Conservation (phyloP, 345 rosid genomes). For the Moricandia moricandioides region DNA sequence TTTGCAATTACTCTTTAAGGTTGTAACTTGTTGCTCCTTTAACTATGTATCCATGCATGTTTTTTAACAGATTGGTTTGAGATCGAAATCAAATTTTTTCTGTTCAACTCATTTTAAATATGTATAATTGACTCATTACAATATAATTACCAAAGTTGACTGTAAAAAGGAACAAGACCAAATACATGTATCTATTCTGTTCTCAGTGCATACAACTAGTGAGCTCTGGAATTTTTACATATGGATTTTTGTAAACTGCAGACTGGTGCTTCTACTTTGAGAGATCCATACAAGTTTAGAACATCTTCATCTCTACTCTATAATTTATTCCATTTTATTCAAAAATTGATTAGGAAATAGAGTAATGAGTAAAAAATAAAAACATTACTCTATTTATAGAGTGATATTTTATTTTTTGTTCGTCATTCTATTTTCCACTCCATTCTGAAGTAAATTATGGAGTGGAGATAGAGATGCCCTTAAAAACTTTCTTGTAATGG, state of each 20-base stretch:
- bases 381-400: too few relatives aligned
- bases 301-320: too few relatives aligned
- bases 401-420: too few relatives aligned
- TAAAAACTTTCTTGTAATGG: slow-evolving; percentile 65
- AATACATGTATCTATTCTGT: not conserved
- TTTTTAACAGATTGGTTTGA: not conserved
- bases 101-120: not conserved
- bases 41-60: not conserved
- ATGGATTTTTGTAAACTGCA: slow-evolving; percentile 33
- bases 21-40: not conserved
- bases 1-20: not conserved
- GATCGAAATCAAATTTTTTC: not conserved
- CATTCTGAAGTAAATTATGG: too few relatives aligned
- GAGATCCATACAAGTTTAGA: slow-evolving; percentile 44
- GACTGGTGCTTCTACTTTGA: slow-evolving; percentile 58
- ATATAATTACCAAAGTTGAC: not conserved
- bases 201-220: not conserved
- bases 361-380: too few relatives aligned
- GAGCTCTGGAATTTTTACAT: not conserved
- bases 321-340: too few relatives aligned
- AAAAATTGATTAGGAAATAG: too few relatives aligned
- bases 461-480: too few relatives aligned
- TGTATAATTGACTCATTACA: not conserved
- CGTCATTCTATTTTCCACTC: too few relatives aligned
- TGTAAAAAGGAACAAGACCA: not conserved